phyloP scores from a whole-genome alignment of 306 rosid genomes.

The Prunus mume region DNA sequence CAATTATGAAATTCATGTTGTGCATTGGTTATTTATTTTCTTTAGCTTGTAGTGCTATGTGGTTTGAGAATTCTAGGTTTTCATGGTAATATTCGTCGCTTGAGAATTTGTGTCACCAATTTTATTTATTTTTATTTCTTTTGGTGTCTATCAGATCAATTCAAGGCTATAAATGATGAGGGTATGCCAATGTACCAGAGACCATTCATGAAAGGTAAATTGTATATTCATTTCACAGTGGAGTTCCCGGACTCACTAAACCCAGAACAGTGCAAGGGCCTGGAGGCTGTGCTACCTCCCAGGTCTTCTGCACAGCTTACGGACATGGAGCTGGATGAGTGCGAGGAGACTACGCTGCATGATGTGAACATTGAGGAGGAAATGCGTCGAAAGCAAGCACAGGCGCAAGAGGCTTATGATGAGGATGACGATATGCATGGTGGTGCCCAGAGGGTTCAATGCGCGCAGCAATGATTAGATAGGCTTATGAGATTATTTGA shows the following conservation, averaged over 20 bases:
- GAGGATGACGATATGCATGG: conserved; percentile 96
- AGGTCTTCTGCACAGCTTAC: conserved; percentile 59
- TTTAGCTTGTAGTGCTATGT: not conserved
- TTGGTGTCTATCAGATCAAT: conserved; percentile 32
- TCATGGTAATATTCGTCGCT: not conserved
- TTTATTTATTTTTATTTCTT: not conserved
- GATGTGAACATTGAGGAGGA: conserved; percentile 93
- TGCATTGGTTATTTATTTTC: not conserved
- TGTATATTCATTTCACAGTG: conserved; percentile 78
- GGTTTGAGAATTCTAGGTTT: not conserved
- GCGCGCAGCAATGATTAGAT: conserved; percentile 58
- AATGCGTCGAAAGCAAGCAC: conserved; percentile 67
- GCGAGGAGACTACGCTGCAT: conserved; percentile 92
- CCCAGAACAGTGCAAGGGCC: conserved; percentile 65
- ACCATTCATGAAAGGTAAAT: conserved; percentile 89
- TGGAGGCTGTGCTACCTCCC: conserved; percentile 70
- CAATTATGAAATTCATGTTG: not conserved
- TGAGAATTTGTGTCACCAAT: not conserved
- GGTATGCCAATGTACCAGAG: conserved; percentile 97
- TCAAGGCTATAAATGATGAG: conserved; percentile 88
- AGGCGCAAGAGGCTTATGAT: conserved; percentile 69
- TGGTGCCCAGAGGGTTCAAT: conserved; percentile 94
- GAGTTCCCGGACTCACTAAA: conserved; percentile 76
- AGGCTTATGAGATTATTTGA: not conserved
- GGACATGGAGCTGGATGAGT: conserved; percentile 94